Base-by-base conservation (phyloP, 495 filamentous ascomycete species). In the Astrothelium subdiscretum region DNA sequence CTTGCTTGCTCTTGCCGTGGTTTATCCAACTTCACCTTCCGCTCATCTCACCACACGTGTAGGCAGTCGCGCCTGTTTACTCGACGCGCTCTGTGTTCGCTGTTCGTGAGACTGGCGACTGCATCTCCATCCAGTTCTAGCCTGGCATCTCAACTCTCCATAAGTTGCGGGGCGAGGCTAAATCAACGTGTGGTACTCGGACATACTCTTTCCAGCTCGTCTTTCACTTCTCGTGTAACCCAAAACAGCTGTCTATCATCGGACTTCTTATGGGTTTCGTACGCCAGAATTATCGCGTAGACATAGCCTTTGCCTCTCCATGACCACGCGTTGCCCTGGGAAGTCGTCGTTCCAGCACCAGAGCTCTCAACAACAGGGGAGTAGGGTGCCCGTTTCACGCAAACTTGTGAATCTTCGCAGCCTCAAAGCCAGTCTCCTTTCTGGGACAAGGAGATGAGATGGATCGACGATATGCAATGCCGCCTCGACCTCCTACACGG, bases 401-500 rank as follows among this genome's bases (percentile, higher is more conserved):
- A 24, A 20, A 15, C 12, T 20, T 54, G 4, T 48, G 12, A 29
- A 27, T 29, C 48, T 54, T 15, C 8, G n/a, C 43, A 48, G 24
- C 12, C 6, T 27, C 2, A 12, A 15, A 29, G 48, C 24, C 20
- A 12, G 20, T 29, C 48, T 54, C 15, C 22, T 8, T 15, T 27
- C 22, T 15, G 22, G 20, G n/a, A 11, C 11, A 18, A 11, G 15
- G 31, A 11, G 20, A 20, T 32, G 31, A n/a, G 24, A 62, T 62
- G 60, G 48, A 62, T 22, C 60, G 20, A 20, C 48, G 35, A 20
- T 20, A 57, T 31, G 27, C 61, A 64, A 1, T 63, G 66, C 52
- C 52, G 57, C 31, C 35, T 59, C 38, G 52, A 27, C 63, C 65
- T 48, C 57, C 64, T 40, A 51, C 57, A 60, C 59, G 74, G 60